Evolutionary conservation across 1,284 basidiomycete genomes (phyloP), one percentile per base, ranked within the genome.

Genomic region (Xanthoconium separans): DNA sequence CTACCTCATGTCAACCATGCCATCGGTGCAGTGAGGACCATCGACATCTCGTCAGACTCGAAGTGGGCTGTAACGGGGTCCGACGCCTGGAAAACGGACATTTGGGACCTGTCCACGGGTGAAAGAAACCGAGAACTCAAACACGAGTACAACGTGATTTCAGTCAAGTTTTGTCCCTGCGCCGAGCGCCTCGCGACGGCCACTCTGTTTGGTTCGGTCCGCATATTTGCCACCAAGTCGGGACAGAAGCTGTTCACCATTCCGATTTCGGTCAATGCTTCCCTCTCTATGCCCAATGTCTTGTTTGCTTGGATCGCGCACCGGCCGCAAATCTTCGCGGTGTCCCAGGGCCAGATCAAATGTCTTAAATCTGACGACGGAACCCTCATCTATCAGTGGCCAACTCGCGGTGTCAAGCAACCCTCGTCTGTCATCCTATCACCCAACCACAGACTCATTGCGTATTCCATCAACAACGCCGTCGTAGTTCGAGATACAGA

Each of bases 321-420:
- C 44, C 51, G 47, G n/a, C 51, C 63, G 9, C 60, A 62, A 43
- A 20, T 62, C 22, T 62, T 64, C 20, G 53, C 43, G 2, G 57
- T 58, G 36, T 60, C 62, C 16, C 56, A 61, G 34, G 61, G 62
- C 22, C 52, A 64, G 44, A 50, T 62, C 34, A 64, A 59, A 34
- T 50, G 62, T 37, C 46, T 62, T 39, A 50, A 55, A 13, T 52
- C 58, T 10, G 50, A 62, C 7, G 53, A 62, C 7, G 60, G 63
- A 34, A 53, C 58, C 4, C 20, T 54, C 15, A 13, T 36, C 51
- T 44, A 22, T 24, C 55, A 56, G 30, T 56, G 55, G 56, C 16
- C 55, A 16, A 20, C 33, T 40, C 57, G 55, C 12, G 55, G 44
- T 18, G 20, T 55, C 16, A 39, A n/a, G n/a, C 29, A 58, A 18